Conservation (phyloP, 2,329 filamentous ascomycete genomes). For the Ophiosphaerella korrae region DNA sequence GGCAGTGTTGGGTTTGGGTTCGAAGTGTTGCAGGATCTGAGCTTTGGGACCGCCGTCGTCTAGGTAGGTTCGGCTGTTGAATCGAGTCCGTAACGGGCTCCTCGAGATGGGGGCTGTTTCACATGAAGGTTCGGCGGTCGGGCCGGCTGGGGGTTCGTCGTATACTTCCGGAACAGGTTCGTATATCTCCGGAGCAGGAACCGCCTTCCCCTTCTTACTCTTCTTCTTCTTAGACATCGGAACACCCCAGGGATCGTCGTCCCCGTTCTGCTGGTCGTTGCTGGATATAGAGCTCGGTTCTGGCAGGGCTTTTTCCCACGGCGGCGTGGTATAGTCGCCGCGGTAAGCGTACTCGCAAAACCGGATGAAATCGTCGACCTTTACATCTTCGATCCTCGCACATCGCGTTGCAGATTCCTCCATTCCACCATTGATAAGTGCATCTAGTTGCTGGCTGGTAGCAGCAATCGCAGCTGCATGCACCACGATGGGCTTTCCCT, state of each 20-base stretch:
- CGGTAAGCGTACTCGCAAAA: conserved; percentile 31
- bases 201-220: too few relatives aligned
- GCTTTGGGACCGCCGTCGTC: conserved; percentile 12
- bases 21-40: conserved; percentile 16
- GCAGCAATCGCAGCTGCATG: conserved; percentile 28
- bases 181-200: too few relatives aligned
- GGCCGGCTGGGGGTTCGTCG: too few relatives aligned
- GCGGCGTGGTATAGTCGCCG: conserved; percentile 26
- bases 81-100: not conserved
- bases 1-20: conserved; percentile 18
- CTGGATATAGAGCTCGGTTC: not conserved
- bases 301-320: conserved; percentile 9
- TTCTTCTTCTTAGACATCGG: too few relatives aligned
- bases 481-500: conserved; percentile 21
- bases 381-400: conserved; percentile 19
- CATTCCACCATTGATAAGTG: conserved; percentile 27
- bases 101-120: too few relatives aligned
- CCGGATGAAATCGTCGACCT: conserved; percentile 27
- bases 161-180: too few relatives aligned
- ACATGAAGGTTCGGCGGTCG: too few relatives aligned
- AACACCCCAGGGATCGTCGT: too few relatives aligned
- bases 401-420: conserved; percentile 17
- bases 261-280: too few relatives aligned
- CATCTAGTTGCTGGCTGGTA: conserved; percentile 16
- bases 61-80: conserved; percentile 19